Percentiles rank a stretch among this genome's conserved stretches.
Evolutionary conservation across 805 yeast species (phyloP).

Genomic region (Saturnispora besseyi): DNA sequence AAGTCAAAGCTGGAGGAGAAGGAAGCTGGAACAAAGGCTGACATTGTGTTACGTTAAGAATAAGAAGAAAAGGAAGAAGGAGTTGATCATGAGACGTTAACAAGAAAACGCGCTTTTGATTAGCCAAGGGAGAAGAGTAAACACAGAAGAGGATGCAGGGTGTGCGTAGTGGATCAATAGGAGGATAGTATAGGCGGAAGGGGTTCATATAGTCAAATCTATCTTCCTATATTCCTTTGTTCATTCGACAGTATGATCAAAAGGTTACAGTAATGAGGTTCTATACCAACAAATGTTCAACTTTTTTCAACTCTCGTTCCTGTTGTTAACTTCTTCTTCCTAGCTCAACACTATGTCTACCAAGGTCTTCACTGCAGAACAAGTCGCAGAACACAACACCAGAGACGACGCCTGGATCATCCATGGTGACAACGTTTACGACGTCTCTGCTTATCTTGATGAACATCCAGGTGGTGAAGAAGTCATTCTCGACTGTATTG

Average conservation of each 20-base stretch:
- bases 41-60: slow-evolving; percentile 11
- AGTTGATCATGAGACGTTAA: not conserved
- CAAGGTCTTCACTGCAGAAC: slow-evolving; percentile 50
- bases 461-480: slow-evolving; percentile 73
- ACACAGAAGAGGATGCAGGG: too few relatives aligned
- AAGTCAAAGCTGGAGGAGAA: slow-evolving; percentile 27
- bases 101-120: not conserved
- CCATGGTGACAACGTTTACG: slow-evolving; percentile 71
- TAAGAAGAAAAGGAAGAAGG: not conserved
- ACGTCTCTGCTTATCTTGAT: slow-evolving; percentile 58
- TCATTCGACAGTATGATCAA: too few relatives aligned
- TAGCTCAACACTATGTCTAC: slow-evolving; percentile 28
- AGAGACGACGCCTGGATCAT: slow-evolving; percentile 79
- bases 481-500: slow-evolving; percentile 74
- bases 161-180: too few relatives aligned
- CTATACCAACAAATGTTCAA: not conserved
- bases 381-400: slow-evolving; percentile 65
- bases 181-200: too few relatives aligned
- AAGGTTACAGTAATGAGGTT: too few relatives aligned
- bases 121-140: too few relatives aligned
- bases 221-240: too few relatives aligned
- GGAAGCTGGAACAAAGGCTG: slow-evolving; percentile 30
- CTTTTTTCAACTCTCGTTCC: not conserved
- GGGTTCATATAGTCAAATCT: too few relatives aligned
- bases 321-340: not conserved